phyloP scores from a whole-genome alignment of 2,329 filamentous ascomycete genomes.

The Beauveria sp. region DNA sequence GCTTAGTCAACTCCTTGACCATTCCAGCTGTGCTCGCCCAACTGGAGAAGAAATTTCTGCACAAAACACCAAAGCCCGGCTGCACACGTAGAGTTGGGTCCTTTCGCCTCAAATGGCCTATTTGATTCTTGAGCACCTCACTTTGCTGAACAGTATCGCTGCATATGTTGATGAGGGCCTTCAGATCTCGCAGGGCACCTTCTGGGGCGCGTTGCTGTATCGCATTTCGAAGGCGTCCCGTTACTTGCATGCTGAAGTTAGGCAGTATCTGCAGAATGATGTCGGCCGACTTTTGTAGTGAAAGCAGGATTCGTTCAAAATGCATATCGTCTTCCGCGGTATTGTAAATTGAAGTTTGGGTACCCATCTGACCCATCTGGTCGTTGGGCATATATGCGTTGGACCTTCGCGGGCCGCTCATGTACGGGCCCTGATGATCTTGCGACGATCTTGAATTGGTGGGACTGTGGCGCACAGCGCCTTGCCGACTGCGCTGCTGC shows the following conservation, averaged over 20 bases:
- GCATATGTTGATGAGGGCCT: conserved; percentile 63
- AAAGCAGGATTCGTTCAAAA: conserved; percentile 77
- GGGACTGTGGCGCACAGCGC: conserved; percentile 38
- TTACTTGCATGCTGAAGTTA: conserved; percentile 59
- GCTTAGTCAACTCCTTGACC: conserved; percentile 48
- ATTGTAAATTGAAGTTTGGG: background rate
- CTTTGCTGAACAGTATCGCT: conserved; percentile 64
- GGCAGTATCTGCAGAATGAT: conserved; percentile 67
- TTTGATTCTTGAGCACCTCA: conserved; percentile 61
- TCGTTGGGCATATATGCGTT: conserved; percentile 2
- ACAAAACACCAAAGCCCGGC: conserved; percentile 58
- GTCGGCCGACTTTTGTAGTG: conserved; percentile 65
- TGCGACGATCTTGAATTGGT: conserved; percentile 35
- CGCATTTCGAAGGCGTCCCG: conserved; percentile 54
- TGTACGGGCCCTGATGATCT: conserved; percentile 37
- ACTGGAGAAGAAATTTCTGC: conserved; percentile 64
- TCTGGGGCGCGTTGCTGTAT: conserved; percentile 53
- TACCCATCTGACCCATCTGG: background rate
- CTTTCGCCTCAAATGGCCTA: conserved; percentile 76
- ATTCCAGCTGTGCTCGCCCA: conserved; percentile 60
- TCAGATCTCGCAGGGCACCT: conserved; percentile 58
- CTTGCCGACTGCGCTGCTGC: conserved; percentile 25
- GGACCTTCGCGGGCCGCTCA: conserved; percentile 38
- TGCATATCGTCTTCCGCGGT: conserved; percentile 63
- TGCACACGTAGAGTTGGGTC: conserved; percentile 68